A percentile compares a stretch with the other conserved stretches of the same genome.
phyloP scores from a whole-genome alignment of 2,329 filamentous ascomycete genomes.

The Scytalidium lignicola region DNA sequence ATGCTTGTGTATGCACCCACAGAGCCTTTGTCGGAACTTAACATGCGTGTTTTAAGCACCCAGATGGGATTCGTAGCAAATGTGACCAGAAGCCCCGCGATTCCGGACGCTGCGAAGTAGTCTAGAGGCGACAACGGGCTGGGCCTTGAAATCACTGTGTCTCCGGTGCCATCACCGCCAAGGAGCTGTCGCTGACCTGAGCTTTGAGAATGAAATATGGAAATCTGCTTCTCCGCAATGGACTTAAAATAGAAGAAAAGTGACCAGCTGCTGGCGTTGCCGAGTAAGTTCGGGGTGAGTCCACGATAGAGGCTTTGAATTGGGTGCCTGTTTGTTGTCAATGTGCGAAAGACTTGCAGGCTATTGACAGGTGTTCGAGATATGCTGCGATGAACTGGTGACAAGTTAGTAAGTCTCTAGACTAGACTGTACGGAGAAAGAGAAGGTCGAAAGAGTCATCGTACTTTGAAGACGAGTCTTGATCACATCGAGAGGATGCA shows the following conservation, averaged over 20 bases:
- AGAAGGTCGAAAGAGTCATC: constrained; percentile 21
- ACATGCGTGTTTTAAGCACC: constrained; percentile 97
- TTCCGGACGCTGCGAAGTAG: constrained; percentile 75
- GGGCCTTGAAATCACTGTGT: background rate
- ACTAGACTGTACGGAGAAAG: constrained; percentile 27
- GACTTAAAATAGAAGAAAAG: constrained; percentile 82
- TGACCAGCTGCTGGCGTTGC: constrained; percentile 86
- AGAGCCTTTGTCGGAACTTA: constrained; percentile 71
- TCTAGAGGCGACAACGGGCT: constrained; percentile 40
- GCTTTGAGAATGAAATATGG: constrained; percentile 15
- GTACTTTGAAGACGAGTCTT: constrained; percentile 92
- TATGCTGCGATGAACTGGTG: constrained; percentile 45
- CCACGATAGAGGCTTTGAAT: constrained; percentile 79
- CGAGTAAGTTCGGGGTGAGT: constrained; percentile 81
- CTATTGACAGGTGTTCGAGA: constrained; percentile 40
- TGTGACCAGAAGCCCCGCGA: constrained; percentile 68
- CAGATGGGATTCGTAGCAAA: constrained; percentile 90
- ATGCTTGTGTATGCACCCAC: constrained; percentile 80
- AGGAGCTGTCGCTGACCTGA: background rate
- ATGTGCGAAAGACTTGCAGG: constrained; percentile 44
- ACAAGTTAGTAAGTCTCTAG: constrained; percentile 9
- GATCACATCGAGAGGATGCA: constrained; percentile 91
- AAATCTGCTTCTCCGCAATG: constrained; percentile 40
- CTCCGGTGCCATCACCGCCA: constrained; percentile 4
- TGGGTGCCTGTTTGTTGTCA: constrained; percentile 44